These are phyloP conservation scores for Heterobasidion parviporum DNA, from an alignment of 1,284 basidiomycete species.

Conservation along the genomic window DNA sequence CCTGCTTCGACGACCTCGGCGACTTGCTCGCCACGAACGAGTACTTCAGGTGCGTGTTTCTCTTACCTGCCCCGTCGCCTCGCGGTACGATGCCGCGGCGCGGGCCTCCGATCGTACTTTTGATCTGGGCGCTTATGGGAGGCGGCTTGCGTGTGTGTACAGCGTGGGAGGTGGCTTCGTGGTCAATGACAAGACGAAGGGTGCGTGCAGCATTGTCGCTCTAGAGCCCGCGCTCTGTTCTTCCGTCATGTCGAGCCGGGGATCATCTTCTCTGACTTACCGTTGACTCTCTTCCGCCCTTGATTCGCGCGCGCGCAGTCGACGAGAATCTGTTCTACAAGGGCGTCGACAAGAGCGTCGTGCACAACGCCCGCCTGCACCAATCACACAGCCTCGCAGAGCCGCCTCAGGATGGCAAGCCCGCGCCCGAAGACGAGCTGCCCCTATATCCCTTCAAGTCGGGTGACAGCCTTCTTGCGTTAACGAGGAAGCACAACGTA, in stretches of 20 bases:
- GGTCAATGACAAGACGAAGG: slow-evolving; percentile 84
- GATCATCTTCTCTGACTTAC: not conserved
- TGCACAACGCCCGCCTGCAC: slow-evolving; percentile 72
- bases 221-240: not conserved
- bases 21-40: slow-evolving; percentile 91
- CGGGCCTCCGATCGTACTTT: not conserved
- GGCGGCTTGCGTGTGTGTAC: not conserved
- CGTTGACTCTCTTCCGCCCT: too few relatives aligned
- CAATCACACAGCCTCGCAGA: slow-evolving; percentile 51
- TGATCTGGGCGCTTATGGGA: not conserved
- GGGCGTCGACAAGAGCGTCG: slow-evolving; percentile 79
- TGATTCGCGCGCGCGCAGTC: slow-evolving; percentile 32
- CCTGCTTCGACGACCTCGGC: slow-evolving; percentile 75
- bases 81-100: too few relatives aligned
- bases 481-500: slow-evolving; percentile 82
- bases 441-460: slow-evolving; percentile 85
- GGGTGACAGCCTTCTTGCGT: slow-evolving; percentile 67
- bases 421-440: slow-evolving; percentile 27
- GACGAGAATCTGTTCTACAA: slow-evolving; percentile 96
- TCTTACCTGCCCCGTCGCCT: too few relatives aligned
- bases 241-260: not conserved
- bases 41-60: slow-evolving; percentile 62
- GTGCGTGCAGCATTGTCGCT: slow-evolving; percentile 22
- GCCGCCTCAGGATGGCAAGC: slow-evolving; percentile 15
- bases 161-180: slow-evolving; percentile 90